Base-by-base conservation (phyloP, 2,329 filamentous ascomycete species). In the Penicillium corylophilum region DNA sequence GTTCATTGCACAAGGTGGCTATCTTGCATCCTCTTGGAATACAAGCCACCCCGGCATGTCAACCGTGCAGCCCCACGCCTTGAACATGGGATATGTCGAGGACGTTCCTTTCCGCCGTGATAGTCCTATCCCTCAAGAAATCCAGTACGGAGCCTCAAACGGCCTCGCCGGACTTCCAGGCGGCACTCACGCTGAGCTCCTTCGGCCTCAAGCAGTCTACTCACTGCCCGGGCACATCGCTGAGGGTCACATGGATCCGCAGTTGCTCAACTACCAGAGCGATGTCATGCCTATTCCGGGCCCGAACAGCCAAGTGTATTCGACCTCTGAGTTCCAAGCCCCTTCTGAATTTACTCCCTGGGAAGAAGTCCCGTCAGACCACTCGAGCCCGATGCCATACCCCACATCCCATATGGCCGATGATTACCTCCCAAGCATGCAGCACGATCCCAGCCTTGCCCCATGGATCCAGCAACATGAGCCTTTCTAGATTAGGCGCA, bases 31-130 rank as follows among this genome's bases (percentile, higher is more conserved):
- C 2, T 74, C 76, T 1, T 84, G 80, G 73, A 75, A 80, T 44
- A 71, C 74, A 44, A 74, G 70, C 35, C 80, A 82, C 59, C 79
- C 77, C 41, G 82, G 81, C 63, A 79, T 80, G 50, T 72, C 74
- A n/a, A 69, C 71, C 3, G 64, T 78, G 35, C 75, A 77, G 42
- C 75, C 74, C 16, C 71, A 66, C 44, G 57, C 67, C n/a, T 39
- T 63, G 3, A 57, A 55, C 8, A n/a, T 29, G 16, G 59, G 69
- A 2, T 69, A 70, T 31, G 64, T 73, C 10, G 72, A 78, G 54
- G 75, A 79, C 47, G 63, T 79, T 40, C 69, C 73, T 26, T 72
- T 79, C 63, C 74, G 51, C 18, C 24, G 50, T 5, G 29, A n/a
- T 10, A 75, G 61, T 58, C 64, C 64, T 42, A 61, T 56, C 7